Percentiles rank a stretch among this genome's conserved stretches.
These are phyloP conservation scores for Zostera marina DNA, from an alignment of 116 monocot species.

Conservation along the genomic window DNA sequence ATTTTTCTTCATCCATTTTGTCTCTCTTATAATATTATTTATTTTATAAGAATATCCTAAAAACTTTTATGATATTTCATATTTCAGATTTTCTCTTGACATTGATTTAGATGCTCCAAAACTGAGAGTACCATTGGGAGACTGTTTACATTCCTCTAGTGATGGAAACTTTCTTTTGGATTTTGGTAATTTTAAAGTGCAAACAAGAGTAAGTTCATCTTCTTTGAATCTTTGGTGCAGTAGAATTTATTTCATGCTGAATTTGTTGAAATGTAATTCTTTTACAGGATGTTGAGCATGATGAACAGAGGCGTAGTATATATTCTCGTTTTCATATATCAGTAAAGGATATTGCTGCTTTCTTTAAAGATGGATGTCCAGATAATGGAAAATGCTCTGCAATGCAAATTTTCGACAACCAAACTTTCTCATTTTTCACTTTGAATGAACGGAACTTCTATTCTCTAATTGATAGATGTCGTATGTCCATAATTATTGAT, in stretches of 20 bases:
- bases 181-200: conserved; percentile 91
- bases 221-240: not conserved
- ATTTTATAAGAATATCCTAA: not conserved
- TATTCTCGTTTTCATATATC: conserved; percentile 83
- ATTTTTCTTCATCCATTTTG: not conserved
- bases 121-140: conserved; percentile 58
- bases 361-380: conserved; percentile 41
- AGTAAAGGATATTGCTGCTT: conserved; percentile 81
- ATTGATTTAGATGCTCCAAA: conserved; percentile 97
- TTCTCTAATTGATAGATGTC: conserved; percentile 89
- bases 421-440: conserved; percentile 3
- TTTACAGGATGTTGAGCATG: conserved; percentile 47
- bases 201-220: conserved; percentile 49
- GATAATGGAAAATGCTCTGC: conserved; percentile 7
- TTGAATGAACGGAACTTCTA: conserved; percentile 18
- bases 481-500: conserved; percentile 80
- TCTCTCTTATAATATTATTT: too few relatives aligned
- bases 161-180: conserved; percentile 66
- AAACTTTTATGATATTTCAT: not conserved
- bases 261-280: conserved; percentile 3
- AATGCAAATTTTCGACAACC: conserved; percentile 6
- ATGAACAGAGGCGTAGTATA: conserved; percentile 56
- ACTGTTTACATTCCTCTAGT: conserved; percentile 10
- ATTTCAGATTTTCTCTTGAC: conserved; percentile 79
- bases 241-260: not conserved